A percentile compares a stretch with the other conserved stretches of the same genome.
These are phyloP conservation scores for Marvania coccoides DNA, from an alignment of 139 green algal species.

Conservation along the genomic window DNA sequence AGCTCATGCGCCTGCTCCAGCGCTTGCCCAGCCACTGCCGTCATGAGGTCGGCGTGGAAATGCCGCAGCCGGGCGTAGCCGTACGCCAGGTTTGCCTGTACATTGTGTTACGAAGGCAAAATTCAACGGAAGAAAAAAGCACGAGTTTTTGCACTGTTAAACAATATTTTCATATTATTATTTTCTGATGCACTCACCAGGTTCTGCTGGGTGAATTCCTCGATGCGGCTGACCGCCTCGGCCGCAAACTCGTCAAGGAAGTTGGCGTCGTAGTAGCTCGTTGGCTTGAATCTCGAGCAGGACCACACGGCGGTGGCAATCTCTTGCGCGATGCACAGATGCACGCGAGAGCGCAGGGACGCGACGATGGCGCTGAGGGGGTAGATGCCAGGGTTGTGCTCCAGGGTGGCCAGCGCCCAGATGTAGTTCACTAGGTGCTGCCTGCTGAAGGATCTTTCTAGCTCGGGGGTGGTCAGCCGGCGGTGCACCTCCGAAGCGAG, in stretches of 20 bases:
- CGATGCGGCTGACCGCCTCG: slow-evolving; percentile 19
- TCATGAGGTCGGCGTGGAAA: slow-evolving; percentile 29
- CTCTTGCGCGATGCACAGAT: slow-evolving; percentile 46
- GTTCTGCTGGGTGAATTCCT: slow-evolving; percentile 43
- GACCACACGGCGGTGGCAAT: slow-evolving; percentile 46
- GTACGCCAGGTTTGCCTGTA: slow-evolving; percentile 46
- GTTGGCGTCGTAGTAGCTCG: slow-evolving; percentile 23
- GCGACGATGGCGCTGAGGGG: not conserved
- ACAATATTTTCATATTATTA: not conserved
- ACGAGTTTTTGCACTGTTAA: not conserved
- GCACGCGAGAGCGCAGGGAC: slow-evolving; percentile 19
- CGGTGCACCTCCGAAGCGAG: slow-evolving; percentile 14
- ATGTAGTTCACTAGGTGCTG: slow-evolving; percentile 40
- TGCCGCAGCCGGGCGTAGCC: slow-evolving; percentile 36
- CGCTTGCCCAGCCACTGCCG: slow-evolving; percentile 5
- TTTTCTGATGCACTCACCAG: no score
- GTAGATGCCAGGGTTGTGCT: slow-evolving; percentile 5
- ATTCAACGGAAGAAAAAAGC: not conserved
- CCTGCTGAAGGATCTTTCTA: slow-evolving; percentile 19
- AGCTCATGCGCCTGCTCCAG: slow-evolving; percentile 17
- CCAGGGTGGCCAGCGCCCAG: slow-evolving; percentile 35
- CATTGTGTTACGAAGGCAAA: slow-evolving; percentile 5
- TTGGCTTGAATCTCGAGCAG: slow-evolving; percentile 33
- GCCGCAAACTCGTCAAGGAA: slow-evolving; percentile 31
- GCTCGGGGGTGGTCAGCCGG: slow-evolving; percentile 11